These are phyloP conservation scores for Salisapilia sapeloensis DNA, from an alignment of 352 stramenopile genomes.

Conservation along the genomic window DNA sequence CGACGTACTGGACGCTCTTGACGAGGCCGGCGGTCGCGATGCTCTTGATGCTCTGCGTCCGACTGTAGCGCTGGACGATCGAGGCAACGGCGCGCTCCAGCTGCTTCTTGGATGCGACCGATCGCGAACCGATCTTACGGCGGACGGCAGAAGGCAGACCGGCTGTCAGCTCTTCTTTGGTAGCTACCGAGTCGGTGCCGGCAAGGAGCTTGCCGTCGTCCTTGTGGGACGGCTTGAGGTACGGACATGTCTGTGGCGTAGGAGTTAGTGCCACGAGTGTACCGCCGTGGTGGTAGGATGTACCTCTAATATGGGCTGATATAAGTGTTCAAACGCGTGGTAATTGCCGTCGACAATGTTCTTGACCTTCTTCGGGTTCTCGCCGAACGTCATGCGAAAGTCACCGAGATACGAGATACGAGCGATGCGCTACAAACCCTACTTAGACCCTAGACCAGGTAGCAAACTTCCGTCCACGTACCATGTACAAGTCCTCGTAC, in stretches of 20 bases:
- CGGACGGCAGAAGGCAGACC: not conserved
- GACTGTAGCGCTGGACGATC: slow-evolving; percentile 75
- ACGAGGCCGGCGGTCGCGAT: slow-evolving; percentile 66
- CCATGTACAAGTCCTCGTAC: slow-evolving; percentile 71
- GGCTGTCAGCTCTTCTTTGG: not conserved
- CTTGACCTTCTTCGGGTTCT: slow-evolving; percentile 83
- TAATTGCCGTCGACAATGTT: slow-evolving; percentile 84
- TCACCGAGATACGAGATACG: slow-evolving; percentile 82
- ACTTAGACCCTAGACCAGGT: no score
- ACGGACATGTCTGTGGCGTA: slow-evolving; percentile 33
- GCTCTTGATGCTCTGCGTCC: slow-evolving; percentile 80
- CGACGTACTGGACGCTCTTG: slow-evolving; percentile 69
- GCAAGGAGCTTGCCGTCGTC: slow-evolving; percentile 25
- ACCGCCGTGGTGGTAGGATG: no score
- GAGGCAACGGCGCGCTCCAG: slow-evolving; percentile 34
- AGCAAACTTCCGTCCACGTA: slow-evolving; percentile 6
- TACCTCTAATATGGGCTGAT: slow-evolving; percentile 60
- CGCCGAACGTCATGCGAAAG: slow-evolving; percentile 82
- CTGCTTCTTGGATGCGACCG: slow-evolving; percentile 37
- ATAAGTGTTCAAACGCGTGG: slow-evolving; percentile 51
- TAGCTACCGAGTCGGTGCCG: slow-evolving; percentile 9
- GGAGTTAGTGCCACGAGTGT: not conserved
- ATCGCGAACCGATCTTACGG: not conserved
- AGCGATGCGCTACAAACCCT: slow-evolving; percentile 53
- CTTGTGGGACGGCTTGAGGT: slow-evolving; percentile 27